Conservation (phyloP, 345 rosid species). For the Syzygium jambos region DNA sequence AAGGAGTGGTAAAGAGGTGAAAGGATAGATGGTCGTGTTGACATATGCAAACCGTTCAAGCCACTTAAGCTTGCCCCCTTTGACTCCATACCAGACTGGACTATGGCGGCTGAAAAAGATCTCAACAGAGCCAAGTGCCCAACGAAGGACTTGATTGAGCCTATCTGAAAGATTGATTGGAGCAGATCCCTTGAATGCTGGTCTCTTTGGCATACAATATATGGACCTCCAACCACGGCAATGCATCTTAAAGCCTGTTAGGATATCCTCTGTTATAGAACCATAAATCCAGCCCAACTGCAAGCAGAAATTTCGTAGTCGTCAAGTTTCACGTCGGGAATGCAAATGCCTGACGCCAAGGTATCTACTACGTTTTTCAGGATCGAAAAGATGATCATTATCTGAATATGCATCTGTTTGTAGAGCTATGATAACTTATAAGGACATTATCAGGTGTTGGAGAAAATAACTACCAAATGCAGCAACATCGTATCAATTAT, state of each 20-base stretch:
- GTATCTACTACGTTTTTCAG: background rate
- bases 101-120: conserved; percentile 96
- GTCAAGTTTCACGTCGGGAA: background rate
- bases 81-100: conserved; percentile 82
- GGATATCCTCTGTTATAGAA: conserved; percentile 93
- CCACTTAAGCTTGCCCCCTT: conserved; percentile 91
- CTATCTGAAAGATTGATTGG: conserved; percentile 97
- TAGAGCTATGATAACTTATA: background rate
- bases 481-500: background rate
- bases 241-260: conserved; percentile 98
- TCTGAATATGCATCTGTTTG: background rate
- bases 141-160: conserved; percentile 92
- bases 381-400: background rate
- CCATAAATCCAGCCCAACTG: conserved; percentile 99
- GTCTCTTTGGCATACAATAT: conserved; percentile 83
- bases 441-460: background rate
- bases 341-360: background rate
- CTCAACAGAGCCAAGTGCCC: conserved; percentile 99
- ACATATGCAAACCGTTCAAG: conserved; percentile 88
- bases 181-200: conserved; percentile 98
- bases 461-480: background rate
- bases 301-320: background rate
- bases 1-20: conserved; percentile 86
- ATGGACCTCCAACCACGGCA: conserved; percentile 99
- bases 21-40: conserved; percentile 93